Percentiles rank a stretch among this genome's conserved stretches.
These are phyloP conservation scores for Cadophora sp. DNA, from an alignment of 2,329 filamentous ascomycete genomes.

Conservation along the genomic window DNA sequence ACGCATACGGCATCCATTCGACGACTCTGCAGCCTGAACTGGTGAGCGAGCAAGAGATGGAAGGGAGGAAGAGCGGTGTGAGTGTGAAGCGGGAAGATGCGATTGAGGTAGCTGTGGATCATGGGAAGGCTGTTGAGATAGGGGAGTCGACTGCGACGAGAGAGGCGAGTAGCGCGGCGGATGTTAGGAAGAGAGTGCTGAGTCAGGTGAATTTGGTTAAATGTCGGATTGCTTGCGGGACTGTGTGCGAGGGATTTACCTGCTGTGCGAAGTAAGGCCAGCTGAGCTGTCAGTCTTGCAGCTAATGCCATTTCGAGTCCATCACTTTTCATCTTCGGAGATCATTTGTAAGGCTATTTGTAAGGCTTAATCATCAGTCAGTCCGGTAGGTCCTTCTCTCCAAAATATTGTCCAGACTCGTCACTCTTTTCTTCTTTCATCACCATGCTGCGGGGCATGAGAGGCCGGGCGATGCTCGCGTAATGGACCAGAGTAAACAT, in stretches of 20 bases:
- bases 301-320: neutral
- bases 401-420: too few relatives aligned
- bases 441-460: too few relatives aligned
- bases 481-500: too few relatives aligned
- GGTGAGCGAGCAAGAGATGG: constrained; percentile 25
- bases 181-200: constrained; percentile 7
- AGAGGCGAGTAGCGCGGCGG: constrained; percentile 2
- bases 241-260: constrained; percentile 33
- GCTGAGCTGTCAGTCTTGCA: neutral
- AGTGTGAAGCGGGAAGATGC: neutral
- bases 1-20: constrained; percentile 76
- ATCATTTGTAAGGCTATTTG: too few relatives aligned
- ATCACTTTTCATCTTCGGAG: neutral
- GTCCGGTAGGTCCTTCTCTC: too few relatives aligned
- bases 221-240: constrained; percentile 35
- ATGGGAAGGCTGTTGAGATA: neutral
- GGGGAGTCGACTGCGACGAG: neutral
- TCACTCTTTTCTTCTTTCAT: too few relatives aligned
- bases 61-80: constrained; percentile 12
- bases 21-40: constrained; percentile 73
- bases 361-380: too few relatives aligned
- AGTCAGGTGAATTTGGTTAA: constrained; percentile 15
- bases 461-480: too few relatives aligned
- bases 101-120: constrained; percentile 2
- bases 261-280: constrained; percentile 44